phyloP scores from a whole-genome alignment of 768 basidiomycete genomes.

The Tylopilus felleus region DNA sequence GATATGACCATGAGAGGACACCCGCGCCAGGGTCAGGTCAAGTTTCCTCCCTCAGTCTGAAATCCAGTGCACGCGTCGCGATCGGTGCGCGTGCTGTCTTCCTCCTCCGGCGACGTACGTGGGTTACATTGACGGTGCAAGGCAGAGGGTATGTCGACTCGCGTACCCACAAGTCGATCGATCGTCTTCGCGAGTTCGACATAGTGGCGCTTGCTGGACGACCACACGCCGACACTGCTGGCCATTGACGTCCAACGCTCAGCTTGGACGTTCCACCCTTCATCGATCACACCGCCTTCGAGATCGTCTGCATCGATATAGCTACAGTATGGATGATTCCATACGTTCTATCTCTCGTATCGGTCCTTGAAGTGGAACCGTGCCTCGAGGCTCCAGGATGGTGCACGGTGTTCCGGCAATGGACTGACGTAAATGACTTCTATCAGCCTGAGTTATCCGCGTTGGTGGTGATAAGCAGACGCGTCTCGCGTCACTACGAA shows the following conservation, averaged over 20 bases:
- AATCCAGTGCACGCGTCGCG: too few species aligned
- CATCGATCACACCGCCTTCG: not conserved
- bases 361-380: slow-evolving; percentile 2
- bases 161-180: not conserved
- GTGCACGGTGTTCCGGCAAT: not conserved
- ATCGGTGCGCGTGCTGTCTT: not conserved
- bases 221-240: not conserved
- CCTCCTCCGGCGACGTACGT: too few species aligned
- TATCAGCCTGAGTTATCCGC: not conserved
- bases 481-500: not conserved
- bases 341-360: not conserved
- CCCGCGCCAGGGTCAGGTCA: not conserved
- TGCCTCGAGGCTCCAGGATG: slow-evolving; percentile 17
- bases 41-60: too few species aligned
- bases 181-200: not conserved
- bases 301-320: slow-evolving; percentile 6
- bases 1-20: not conserved
- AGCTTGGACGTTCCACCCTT: too few species aligned
- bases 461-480: not conserved
- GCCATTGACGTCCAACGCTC: not conserved
- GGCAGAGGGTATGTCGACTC: too few species aligned
- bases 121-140: too few species aligned
- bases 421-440: slow-evolving; percentile 16
- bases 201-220: not conserved
- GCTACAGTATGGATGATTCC: not conserved